Base-by-base conservation (phyloP, 1,139 yeast genomes). In the Hyphopichia fennica region DNA sequence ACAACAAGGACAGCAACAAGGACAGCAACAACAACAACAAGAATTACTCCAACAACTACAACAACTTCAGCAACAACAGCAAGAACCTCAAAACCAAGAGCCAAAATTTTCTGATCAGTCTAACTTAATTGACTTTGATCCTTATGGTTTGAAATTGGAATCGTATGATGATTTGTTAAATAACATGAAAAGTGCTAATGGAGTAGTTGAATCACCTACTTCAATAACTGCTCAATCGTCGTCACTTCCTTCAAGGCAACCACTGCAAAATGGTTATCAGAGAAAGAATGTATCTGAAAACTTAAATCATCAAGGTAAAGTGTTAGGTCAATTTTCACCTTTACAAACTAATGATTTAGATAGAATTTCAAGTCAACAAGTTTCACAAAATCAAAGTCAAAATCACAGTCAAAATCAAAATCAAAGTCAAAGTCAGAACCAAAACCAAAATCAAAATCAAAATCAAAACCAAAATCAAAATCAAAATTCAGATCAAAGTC, bases 231-330 rank as follows among this genome's bases (percentile, higher is more conserved):
- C 40, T 8, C 40, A 37, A 16, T 30, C 34, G n/a, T 38, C 40
- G 13, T 32, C 40, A 7, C 9, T 31, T 10, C 40, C 40, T 33
- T 38, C 40, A 16, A 38, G 40, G 25, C 40, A 38, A 27, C 40
- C 40, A 13, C 40, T 38, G 40, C 40, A 38, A 27, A 38, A 28
- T 27, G 31, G 35, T 8, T 38, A 38, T 18, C 31, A 32, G 23
- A 32, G 33, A 27, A 31, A 28, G 9, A 22, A 22, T 6, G 6
- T 22, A 9, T 7, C 6, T 22, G 8, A 22, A 7, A 22, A 22
- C 23, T 6, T 7, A 22, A 22, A 22, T 22, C 6, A 22, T 22
- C 23, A 22, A 22, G 23, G 9, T 7, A 22, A 30, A 16, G 14
- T 9, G 5, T 15, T 30, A 10, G 13, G 19, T 16, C 33, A n/a